Conservation (phyloP, 2,329 filamentous ascomycete species). For the Neonectria magnoliae region DNA sequence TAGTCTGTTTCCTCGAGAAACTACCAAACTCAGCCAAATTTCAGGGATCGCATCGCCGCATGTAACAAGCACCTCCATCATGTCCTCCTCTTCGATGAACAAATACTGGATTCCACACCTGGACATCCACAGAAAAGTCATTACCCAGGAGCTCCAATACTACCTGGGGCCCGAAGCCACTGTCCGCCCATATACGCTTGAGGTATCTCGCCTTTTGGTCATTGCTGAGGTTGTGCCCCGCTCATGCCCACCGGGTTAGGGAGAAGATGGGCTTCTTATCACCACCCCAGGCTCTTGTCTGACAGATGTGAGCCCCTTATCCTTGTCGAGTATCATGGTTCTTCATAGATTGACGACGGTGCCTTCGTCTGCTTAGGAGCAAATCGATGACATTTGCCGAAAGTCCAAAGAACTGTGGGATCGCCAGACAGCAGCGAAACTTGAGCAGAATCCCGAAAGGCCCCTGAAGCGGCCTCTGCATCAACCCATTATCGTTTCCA, state of each 20-base stretch:
- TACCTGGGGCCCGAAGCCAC: slow-evolving; percentile 68
- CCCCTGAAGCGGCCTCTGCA: slow-evolving; percentile 66
- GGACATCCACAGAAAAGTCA: slow-evolving; percentile 69
- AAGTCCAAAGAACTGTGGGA: slow-evolving; percentile 70
- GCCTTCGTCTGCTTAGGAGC: slow-evolving; percentile 55
- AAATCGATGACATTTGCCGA: slow-evolving; percentile 70
- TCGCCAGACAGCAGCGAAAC: slow-evolving; percentile 61
- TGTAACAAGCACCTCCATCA: slow-evolving; percentile 27
- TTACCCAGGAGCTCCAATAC: slow-evolving; percentile 66
- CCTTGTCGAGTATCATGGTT: slow-evolving; percentile 4
- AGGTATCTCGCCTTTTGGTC: slow-evolving; percentile 54
- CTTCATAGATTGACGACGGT: slow-evolving; percentile 32
- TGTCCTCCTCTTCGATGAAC: slow-evolving; percentile 56
- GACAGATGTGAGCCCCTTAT: slow-evolving; percentile 62
- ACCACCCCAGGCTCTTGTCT: slow-evolving; percentile 66
- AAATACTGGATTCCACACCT: slow-evolving; percentile 69
- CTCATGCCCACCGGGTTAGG: slow-evolving; percentile 51
- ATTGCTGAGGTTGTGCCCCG: slow-evolving; percentile 29
- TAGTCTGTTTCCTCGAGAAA: slow-evolving; percentile 20
- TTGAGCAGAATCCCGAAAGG: slow-evolving; percentile 57
- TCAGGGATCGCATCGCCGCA: slow-evolving; percentile 23
- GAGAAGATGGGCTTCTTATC: slow-evolving; percentile 70
- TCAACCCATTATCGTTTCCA: slow-evolving; percentile 61
- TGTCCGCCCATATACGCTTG: slow-evolving; percentile 65
- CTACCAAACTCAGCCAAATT: slow-evolving; percentile 27